Evolutionary conservation across 257 asterid species (phyloP), one percentile per base, ranked within the genome.

Genomic region (Primulina huaijiensis): DNA sequence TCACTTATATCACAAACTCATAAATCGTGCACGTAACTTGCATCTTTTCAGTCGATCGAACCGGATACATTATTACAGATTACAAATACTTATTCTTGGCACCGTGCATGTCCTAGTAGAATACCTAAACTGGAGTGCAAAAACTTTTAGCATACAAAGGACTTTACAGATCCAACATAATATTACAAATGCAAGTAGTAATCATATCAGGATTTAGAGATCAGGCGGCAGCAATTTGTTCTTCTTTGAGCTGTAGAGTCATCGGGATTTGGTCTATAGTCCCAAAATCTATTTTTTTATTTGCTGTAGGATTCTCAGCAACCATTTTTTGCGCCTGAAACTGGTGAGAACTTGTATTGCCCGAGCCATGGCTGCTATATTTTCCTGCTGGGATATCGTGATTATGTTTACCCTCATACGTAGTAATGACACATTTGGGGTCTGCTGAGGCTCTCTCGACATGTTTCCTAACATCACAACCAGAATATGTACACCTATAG

Each of bases 401-500:
- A 67, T 83, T 72, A 71, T 92, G 98, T 68, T 90, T 90, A 61
- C 98, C 97, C 71, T 92, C 97, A 6, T 92, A 92, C 3, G 98
- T 88, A 4, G 98, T 92, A 29, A 90, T 81, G 7, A 92, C 98
- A 5, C 90, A 82, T 79, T 92, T 90, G 43, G 96, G 83, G 68
- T 92, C 98, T 0, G 88, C 55, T 20, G 98, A 83, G 55, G 98
- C 87, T 78, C 98, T 88, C 81, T 92, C 98, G 0, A 92, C 95
- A 43, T 92, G 98, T 79, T 92, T 92, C 31, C 98, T 96, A 5
- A 92, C 98, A 30, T 81, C 90, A 85, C 98, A 92, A 69, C 97
- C 98, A 1, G 87, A 78, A 68, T 67, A 82, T 29, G 98, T 90
- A 68, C 98, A 92, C 63, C 90, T 85, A 80, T 92, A 92, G 70